A percentile compares a stretch with the other conserved stretches of the same genome.
Conservation (phyloP, 164 flowering plant genomes). For the Nymphaea thermarum region DNA sequence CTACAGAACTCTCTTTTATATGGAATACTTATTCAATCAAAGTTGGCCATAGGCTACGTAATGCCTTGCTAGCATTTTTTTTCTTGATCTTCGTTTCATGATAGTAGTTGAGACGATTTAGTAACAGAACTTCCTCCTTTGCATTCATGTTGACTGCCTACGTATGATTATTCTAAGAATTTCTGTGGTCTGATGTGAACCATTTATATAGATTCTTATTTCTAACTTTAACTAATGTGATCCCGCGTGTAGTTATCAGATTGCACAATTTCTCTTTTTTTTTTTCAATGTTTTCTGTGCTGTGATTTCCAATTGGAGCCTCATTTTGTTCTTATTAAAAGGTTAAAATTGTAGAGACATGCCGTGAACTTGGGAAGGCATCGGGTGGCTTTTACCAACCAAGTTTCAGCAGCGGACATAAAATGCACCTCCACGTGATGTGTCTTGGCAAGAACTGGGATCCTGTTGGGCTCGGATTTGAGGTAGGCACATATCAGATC, state of each 20-base stretch:
- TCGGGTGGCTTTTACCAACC: constrained; percentile 87
- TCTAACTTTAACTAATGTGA: background rate
- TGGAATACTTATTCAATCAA: no score
- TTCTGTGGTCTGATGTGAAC: background rate
- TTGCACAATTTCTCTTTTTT: background rate
- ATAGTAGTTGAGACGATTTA: no score
- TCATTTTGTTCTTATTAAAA: constrained; percentile 5
- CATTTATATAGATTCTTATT: background rate
- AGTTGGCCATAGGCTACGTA: no score
- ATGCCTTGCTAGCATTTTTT: no score
- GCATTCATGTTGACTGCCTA: no score
- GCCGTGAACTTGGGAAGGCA: constrained; percentile 52
- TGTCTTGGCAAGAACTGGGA: constrained; percentile 90
- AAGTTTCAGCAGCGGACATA: constrained; percentile 45
- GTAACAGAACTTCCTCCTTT: no score
- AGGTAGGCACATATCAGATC: no score
- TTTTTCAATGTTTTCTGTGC: background rate
- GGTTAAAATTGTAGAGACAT: constrained; percentile 43
- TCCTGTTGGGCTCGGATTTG: no score
- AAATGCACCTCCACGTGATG: constrained; percentile 63
- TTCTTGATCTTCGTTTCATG: no score
- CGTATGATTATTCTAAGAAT: background rate
- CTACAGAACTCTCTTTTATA: no score
- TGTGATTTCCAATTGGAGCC: background rate
- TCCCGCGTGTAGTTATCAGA: background rate